These are phyloP conservation scores for Stemphylium lycopersici DNA, from an alignment of 2,329 filamentous ascomycete genomes.

Conservation along the genomic window DNA sequence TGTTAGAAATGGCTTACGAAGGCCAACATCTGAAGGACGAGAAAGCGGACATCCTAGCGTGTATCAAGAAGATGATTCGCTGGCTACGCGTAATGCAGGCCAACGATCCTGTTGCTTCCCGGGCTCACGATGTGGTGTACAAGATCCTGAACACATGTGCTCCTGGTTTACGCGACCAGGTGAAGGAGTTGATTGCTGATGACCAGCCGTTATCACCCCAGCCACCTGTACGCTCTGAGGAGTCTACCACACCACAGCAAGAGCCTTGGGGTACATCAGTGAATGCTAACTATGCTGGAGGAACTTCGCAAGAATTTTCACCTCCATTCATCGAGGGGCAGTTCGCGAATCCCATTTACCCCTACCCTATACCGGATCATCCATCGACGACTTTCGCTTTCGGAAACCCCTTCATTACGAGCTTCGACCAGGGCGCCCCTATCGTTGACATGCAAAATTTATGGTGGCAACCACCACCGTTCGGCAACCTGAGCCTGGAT, in stretches of 20 bases:
- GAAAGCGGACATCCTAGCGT: slow-evolving; percentile 29
- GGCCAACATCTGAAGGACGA: slow-evolving; percentile 34
- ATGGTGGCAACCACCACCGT: slow-evolving; percentile 9
- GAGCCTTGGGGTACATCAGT: neutral
- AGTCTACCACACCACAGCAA: neutral
- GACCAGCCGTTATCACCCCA: neutral
- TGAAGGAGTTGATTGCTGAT: slow-evolving; percentile 18
- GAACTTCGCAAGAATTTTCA: neutral
- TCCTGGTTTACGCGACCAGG: slow-evolving; percentile 19
- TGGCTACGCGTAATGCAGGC: slow-evolving; percentile 43
- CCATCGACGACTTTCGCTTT: slow-evolving; percentile 10
- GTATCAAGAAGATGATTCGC: slow-evolving; percentile 42
- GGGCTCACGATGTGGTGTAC: slow-evolving; percentile 33
- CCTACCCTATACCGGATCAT: neutral
- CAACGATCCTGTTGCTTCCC: slow-evolving; percentile 37
- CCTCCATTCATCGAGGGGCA: neutral
- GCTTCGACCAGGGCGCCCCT: slow-evolving; percentile 25
- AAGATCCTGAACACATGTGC: slow-evolving; percentile 24
- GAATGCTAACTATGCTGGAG: neutral
- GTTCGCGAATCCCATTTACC: neutral
- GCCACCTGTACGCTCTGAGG: neutral
- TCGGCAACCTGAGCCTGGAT: neutral
- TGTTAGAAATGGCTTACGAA: slow-evolving; percentile 46
- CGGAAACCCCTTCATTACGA: slow-evolving; percentile 32
- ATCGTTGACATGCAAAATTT: slow-evolving; percentile 20